Conservation (phyloP, 2,329 filamentous ascomycete species). For the Simplicillium aogashimaense region DNA sequence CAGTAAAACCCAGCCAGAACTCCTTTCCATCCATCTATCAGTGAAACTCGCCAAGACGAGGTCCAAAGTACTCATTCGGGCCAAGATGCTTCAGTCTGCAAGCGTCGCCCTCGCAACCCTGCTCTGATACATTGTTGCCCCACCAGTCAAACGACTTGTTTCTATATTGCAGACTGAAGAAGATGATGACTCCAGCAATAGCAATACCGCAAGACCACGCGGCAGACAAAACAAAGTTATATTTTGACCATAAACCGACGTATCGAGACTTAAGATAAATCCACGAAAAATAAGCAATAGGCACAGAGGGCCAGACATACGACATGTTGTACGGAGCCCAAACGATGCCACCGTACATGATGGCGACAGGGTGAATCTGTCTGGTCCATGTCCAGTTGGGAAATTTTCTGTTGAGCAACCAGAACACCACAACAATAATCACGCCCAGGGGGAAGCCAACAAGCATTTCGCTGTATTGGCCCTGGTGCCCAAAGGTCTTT, state of each 20-base stretch:
- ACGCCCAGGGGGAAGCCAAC: slow-evolving; percentile 41
- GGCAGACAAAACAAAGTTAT: slow-evolving; percentile 44
- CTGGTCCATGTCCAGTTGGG: slow-evolving; percentile 28
- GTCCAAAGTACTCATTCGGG: slow-evolving; percentile 27
- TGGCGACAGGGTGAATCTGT: slow-evolving; percentile 37
- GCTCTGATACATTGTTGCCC: slow-evolving; percentile 31
- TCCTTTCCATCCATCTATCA: slow-evolving; percentile 7
- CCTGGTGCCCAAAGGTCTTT: slow-evolving; percentile 37
- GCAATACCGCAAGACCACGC: slow-evolving; percentile 40
- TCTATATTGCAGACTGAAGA: slow-evolving; percentile 40
- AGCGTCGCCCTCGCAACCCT: slow-evolving; percentile 30
- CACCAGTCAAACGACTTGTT: slow-evolving; percentile 34
- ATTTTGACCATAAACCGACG: slow-evolving; percentile 43
- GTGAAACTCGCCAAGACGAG: slow-evolving; percentile 26
- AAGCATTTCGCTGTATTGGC: slow-evolving; percentile 36
- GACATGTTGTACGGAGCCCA: slow-evolving; percentile 41
- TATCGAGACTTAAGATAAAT: slow-evolving; percentile 39
- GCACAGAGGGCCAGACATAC: slow-evolving; percentile 41
- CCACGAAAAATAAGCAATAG: slow-evolving; percentile 41
- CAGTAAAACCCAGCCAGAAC: neutral
- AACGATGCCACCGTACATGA: slow-evolving; percentile 34
- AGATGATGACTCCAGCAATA: slow-evolving; percentile 40
- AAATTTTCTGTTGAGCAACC: slow-evolving; percentile 26
- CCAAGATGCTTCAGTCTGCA: slow-evolving; percentile 25
- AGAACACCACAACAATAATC: slow-evolving; percentile 31